Evolutionary conservation across 495 filamentous ascomycete genomes (phyloP).

Genomic region (Bryoglossum gracile): DNA sequence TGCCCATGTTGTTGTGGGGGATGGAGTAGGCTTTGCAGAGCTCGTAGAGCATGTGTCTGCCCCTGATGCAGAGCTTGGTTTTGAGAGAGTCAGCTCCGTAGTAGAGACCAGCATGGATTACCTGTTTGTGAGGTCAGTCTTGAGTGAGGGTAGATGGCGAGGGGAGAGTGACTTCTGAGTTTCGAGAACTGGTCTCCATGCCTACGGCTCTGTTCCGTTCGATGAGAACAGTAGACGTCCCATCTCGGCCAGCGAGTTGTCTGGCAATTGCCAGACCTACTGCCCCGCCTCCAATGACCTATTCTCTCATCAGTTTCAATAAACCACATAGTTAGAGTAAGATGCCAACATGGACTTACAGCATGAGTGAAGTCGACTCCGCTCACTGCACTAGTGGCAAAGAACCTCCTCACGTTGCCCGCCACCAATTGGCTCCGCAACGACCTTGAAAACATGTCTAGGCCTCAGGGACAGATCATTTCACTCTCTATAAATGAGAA

Average conservation of each 20-base stretch:
- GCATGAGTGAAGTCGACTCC: constrained; percentile 78
- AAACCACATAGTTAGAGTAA: no score
- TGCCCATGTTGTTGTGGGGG: constrained; percentile 67
- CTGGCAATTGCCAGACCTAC: constrained; percentile 87
- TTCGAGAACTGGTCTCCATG: constrained; percentile 86
- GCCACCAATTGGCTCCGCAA: constrained; percentile 10
- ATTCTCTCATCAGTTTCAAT: background rate
- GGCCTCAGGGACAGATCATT: no score
- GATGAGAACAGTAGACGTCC: constrained; percentile 63
- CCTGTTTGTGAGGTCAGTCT: constrained; percentile 39
- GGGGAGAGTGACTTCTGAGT: constrained; percentile 61
- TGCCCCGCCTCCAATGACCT: constrained; percentile 86
- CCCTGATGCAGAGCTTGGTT: constrained; percentile 72
- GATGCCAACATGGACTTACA: no score
- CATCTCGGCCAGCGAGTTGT: constrained; percentile 54
- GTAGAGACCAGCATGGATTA: constrained; percentile 94
- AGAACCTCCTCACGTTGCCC: constrained; percentile 6
- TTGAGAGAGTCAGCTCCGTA: constrained; percentile 75
- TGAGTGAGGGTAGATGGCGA: background rate
- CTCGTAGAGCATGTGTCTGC: constrained; percentile 68
- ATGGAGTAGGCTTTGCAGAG: constrained; percentile 62
- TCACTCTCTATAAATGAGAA: no score
- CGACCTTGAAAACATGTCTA: constrained; percentile 13
- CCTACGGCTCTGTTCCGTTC: constrained; percentile 73
- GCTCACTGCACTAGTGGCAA: constrained; percentile 12